Evolutionary conservation across 345 rosid genomes (phyloP).

Genomic region (Lumnitzera racemosa): DNA sequence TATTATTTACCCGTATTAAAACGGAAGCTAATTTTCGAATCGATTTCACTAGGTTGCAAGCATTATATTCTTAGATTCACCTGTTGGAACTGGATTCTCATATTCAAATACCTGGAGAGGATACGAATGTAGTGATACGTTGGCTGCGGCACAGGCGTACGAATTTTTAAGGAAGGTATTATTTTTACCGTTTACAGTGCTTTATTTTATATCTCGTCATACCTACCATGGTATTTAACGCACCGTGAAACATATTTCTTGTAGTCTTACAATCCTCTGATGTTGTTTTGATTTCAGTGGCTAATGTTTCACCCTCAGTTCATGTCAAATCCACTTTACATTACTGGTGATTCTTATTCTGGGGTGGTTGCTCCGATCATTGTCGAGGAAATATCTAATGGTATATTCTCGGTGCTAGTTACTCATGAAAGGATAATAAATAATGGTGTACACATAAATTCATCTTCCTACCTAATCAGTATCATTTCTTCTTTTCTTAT

Average conservation of each 20-base stretch:
- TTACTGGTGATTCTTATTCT: constrained; percentile 31
- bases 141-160: constrained; percentile 6
- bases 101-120: constrained; percentile 18
- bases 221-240: no score
- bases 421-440: background rate
- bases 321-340: constrained; percentile 18
- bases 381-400: constrained; percentile 14
- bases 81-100: constrained; percentile 35
- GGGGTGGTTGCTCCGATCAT: constrained; percentile 17
- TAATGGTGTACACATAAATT: background rate
- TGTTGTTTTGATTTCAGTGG: constrained; percentile 18
- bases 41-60: constrained; percentile 18
- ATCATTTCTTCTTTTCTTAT: no score
- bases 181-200: no score
- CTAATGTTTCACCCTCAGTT: constrained; percentile 21
- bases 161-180: constrained; percentile 24
- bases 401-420: background rate
- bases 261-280: background rate
- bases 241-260: background rate
- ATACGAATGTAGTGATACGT: constrained; percentile 7
- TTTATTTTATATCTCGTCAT: no score
- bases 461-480: no score
- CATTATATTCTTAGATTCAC: constrained; percentile 27
- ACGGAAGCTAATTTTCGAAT: background rate
- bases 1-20: no score